Base-by-base conservation (phyloP, 495 filamentous ascomycete genomes). In the Aspergillus biplanus region DNA sequence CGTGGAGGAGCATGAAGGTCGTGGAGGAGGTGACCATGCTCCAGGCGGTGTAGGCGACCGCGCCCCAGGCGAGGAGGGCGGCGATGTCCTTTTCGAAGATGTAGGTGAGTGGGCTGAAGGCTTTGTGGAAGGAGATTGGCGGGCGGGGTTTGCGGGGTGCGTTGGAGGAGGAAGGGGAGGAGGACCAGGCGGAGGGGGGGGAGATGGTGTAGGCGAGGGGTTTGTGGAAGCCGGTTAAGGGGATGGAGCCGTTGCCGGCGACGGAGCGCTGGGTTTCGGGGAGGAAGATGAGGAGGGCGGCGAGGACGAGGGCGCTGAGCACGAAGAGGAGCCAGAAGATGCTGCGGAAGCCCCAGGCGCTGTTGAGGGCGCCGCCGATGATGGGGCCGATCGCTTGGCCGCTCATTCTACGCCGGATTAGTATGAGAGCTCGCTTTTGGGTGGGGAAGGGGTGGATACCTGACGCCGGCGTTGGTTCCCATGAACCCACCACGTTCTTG, bases 251-350 rank as follows among this genome's bases (percentile, higher is more conserved):
- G 70, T 92, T 90, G 0, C 90, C 90, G 0, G 90, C 90, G 7
- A 92, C 83, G 9, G 85, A 83, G 15, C 90, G 81, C 57, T 87
- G 83, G 11, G 90, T 92, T 71, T 92, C 89, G 4, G 89, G 89
- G 7, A 92, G 81, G 35, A 84, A 77, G 47, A 89, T 63, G 16
- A 84, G 42, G 62, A 87, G 86, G 5, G 83, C 79, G 0, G 76
- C 11, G 1, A 84, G 67, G 62, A 78, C 80, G 16, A 81, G 71
- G 1, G 74, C 82, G 33, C 82, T 77, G 32, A 86, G 64, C 46
- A 89, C 88, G 52, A 82, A 80, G 21, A 90, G 77, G 62, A 91
- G 89, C 89, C 88, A 92, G 72, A 92, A 92, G 58, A 90, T 89
- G 32, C 84, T 82, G 35, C 84, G 72, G 82, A 87, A 92, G 0